A percentile compares a stretch with the other conserved stretches of the same genome.
Conservation (phyloP, 2,329 filamentous ascomycete genomes). For the Orbilia brochopaga region DNA sequence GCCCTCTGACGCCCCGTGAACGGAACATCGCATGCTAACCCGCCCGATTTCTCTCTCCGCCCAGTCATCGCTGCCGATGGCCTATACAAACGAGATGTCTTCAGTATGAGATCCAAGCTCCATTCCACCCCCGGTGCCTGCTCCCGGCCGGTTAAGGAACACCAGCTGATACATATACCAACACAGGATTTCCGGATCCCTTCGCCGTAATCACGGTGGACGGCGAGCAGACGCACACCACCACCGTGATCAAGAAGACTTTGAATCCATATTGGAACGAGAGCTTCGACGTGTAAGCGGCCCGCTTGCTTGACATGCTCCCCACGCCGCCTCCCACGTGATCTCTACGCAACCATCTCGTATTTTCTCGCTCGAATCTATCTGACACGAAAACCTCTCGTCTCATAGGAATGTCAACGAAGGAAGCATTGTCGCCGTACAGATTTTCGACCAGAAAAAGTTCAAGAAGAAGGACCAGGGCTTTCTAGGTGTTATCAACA, state of each 20-base stretch:
- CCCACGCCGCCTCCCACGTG: too few relatives aligned
- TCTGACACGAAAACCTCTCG: conserved; percentile 50
- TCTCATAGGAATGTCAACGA: conserved; percentile 78
- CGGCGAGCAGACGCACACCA: conserved; percentile 98
- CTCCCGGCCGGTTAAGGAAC: conserved; percentile 21
- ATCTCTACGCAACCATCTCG: neutral
- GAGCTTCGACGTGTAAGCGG: conserved; percentile 89
- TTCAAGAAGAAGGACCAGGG: conserved; percentile 99
- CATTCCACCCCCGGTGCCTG: conserved; percentile 55
- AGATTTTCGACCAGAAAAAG: conserved; percentile 99
- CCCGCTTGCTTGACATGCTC: neutral
- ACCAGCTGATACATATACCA: conserved; percentile 8
- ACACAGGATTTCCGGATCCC: conserved; percentile 88
- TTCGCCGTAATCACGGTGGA: conserved; percentile 97
- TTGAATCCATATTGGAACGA: conserved; percentile 99
- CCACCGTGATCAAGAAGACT: conserved; percentile 93
- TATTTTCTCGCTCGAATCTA: conserved; percentile 3
- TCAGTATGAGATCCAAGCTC: conserved; percentile 71
- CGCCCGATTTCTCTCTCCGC: conserved; percentile 19
- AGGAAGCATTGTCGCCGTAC: conserved; percentile 94
- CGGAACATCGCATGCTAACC: conserved; percentile 8
- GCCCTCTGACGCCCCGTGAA: conserved; percentile 12
- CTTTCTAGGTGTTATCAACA: conserved; percentile 96
- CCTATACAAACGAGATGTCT: conserved; percentile 98
- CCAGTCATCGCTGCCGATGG: conserved; percentile 98